Base-by-base conservation (phyloP, 1,139 yeast species). In the Zygoascus sp. region DNA sequence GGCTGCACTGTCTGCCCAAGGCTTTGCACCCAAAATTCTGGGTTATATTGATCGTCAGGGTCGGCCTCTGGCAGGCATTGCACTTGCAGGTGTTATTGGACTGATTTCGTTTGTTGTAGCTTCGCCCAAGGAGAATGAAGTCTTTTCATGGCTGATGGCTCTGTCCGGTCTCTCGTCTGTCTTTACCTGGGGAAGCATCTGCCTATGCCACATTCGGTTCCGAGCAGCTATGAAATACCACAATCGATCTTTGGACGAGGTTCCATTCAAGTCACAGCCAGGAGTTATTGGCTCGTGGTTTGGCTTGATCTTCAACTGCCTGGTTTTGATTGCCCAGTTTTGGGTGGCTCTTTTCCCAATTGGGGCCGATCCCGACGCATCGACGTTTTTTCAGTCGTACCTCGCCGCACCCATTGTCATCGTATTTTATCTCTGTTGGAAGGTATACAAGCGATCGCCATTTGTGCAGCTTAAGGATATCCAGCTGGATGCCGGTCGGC, bases 111-210 rank as follows among this genome's bases (percentile, higher is more conserved):
- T 80, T 70, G 70, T 85, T 50, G 61, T 60, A 19, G 89, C 88
- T 44, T 88, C 94, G 32, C 79, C 87, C 27, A 78, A 81, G 54
- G 78, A 83, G 64, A 80, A 75, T 50, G 75, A 71, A 25, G 85
- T 86, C 19, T 88, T 88, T 67, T 73, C 72, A 58, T 88, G 95
- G 95, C 72, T 87, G 60, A 69, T 85, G 63, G 85, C 95, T 23
- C 70, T 87, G 47, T 83, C 94, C 20, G 94, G 94, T 49, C 76
- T 85, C 52, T 81, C 90, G 45, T 81, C 94, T 1, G 72, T 86
- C 49, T 84, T 85, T 65, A 83, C 92, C 10, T 86, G 94, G 94
- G 79, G 80, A 37, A 79, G 88, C 32, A 83, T 88, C 57, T 81
- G 84, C 64, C 60, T 83, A 48, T 81, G 88, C 58, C 94, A 82